Evolutionary conservation across 768 basidiomycete species (phyloP), one percentile per base, ranked within the genome.

Genomic region (Termitomyces sp.): DNA sequence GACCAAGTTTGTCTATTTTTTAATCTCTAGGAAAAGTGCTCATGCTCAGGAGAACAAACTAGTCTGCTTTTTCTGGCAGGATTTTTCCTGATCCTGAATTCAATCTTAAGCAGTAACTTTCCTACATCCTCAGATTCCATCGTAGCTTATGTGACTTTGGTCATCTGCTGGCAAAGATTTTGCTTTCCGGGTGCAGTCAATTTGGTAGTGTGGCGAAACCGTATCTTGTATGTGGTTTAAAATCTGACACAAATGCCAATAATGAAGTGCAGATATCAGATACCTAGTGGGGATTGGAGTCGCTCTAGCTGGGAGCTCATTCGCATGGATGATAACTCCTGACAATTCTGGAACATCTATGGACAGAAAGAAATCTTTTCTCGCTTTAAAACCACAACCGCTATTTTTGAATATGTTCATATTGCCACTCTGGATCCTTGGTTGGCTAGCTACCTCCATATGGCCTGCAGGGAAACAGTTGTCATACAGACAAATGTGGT

Each of bases 381-480:
- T 20, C 4, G n/a, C 39, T 41, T 10, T 20, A 4, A 41, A 41
- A 20, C 39, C 39, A 20, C 39, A 41, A 9, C 39, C 39, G n/a
- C 9, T 41, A 41, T 5, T 22, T 27, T 50, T 59, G 12, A 56
- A 59, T 20, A 51, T 24, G 18, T 59, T 37, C 22, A 44, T 32
- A 2, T 16, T 59, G 14, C 41, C 61, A 8, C 5, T 47, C 27
- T 62, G 61, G 61, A 39, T 59, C 10, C 18, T 55, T 51, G 36
- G 49, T 5, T 61, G 60, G 60, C 22, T 62, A 9, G 6, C 41
- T 5, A 59, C 47, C 24, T 62, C 61, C 10, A 22, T 59, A 5
- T 56, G 55, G 57, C 41, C 55, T 16, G 39, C 20, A n/a, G 42
- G 42, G 46, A 26, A 48, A 13, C n/a, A 22, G 12, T 20, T 49